These are phyloP conservation scores for Xylaria longipes DNA, from an alignment of 495 filamentous ascomycete species.

Conservation along the genomic window DNA sequence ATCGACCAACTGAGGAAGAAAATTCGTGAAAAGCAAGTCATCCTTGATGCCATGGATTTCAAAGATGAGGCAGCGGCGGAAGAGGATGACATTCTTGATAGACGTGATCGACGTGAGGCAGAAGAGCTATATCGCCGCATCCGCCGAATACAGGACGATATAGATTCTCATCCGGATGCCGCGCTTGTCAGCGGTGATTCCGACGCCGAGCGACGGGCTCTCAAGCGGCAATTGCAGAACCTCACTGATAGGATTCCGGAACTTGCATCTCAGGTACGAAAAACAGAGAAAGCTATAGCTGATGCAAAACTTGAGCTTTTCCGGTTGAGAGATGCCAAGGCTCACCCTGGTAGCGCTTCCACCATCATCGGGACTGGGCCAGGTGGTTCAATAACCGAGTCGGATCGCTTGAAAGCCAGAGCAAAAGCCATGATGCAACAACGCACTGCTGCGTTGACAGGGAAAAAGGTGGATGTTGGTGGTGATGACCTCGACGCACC, in stretches of 20 bases:
- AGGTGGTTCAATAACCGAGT: slow-evolving; percentile 89
- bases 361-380: slow-evolving; percentile 92
- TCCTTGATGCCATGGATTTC: slow-evolving; percentile 98
- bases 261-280: slow-evolving; percentile 88
- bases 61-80: slow-evolving; percentile 89
- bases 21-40: slow-evolving; percentile 91
- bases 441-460: slow-evolving; percentile 88
- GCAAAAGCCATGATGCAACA: slow-evolving; percentile 99
- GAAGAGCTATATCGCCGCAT: slow-evolving; percentile 94
- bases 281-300: slow-evolving; percentile 88
- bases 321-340: slow-evolving; percentile 90
- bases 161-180: slow-evolving; percentile 88
- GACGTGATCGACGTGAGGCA: slow-evolving; percentile 87
- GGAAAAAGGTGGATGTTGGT: slow-evolving; percentile 69
- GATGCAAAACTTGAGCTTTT: slow-evolving; percentile 95
- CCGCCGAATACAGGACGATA: slow-evolving; percentile 94
- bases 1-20: slow-evolving; percentile 90
- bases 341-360: slow-evolving; percentile 81
- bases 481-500: slow-evolving; percentile 78
- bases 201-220: slow-evolving; percentile 80
- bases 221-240: slow-evolving; percentile 88
- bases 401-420: slow-evolving; percentile 91
- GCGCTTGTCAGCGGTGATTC: slow-evolving; percentile 75
- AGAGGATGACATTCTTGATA: slow-evolving; percentile 90
- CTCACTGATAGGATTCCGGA: slow-evolving; percentile 90